Percentiles rank a stretch among this genome's conserved stretches.
Evolutionary conservation across 352 stramenopile species (phyloP).

Genomic region (Globisporangium alternatum): DNA sequence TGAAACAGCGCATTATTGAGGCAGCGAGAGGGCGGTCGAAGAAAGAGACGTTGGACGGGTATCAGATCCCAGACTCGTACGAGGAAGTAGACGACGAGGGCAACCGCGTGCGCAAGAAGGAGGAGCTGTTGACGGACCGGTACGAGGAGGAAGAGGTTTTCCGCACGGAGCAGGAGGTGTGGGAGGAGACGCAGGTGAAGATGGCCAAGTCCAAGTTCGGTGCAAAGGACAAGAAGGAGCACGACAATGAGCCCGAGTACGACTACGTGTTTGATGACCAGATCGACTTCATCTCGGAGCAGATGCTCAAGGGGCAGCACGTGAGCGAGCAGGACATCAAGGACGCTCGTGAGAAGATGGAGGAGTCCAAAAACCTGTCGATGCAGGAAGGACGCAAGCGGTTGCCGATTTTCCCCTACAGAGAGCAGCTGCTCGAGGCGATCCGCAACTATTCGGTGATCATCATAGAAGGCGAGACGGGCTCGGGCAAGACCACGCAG

Average conservation of each 20-base stretch:
- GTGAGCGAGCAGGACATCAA: slow-evolving; percentile 81
- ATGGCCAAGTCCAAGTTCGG: slow-evolving; percentile 71
- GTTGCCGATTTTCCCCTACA: slow-evolving; percentile 97
- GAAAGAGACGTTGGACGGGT: slow-evolving; percentile 75
- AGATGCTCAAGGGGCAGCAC: slow-evolving; percentile 84
- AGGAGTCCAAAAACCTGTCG: slow-evolving; percentile 87
- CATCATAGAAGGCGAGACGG: slow-evolving; percentile 91
- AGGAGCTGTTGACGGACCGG: slow-evolving; percentile 92
- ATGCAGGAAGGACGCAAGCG: slow-evolving; percentile 95
- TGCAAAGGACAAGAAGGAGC: slow-evolving; percentile 61
- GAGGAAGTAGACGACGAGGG: slow-evolving; percentile 91
- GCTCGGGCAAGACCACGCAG: slow-evolving; percentile 98
- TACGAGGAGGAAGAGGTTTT: slow-evolving; percentile 92
- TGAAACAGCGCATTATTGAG: slow-evolving; percentile 91
- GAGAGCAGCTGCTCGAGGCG: slow-evolving; percentile 96
- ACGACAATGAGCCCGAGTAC: slow-evolving; percentile 83
- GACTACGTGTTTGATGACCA: slow-evolving; percentile 98
- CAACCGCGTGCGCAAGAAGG: slow-evolving; percentile 86
- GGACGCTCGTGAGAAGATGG: slow-evolving; percentile 65
- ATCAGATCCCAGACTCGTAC: slow-evolving; percentile 96
- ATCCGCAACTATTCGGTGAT: slow-evolving; percentile 93
- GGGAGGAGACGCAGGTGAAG: slow-evolving; percentile 96
- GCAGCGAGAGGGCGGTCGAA: slow-evolving; percentile 65
- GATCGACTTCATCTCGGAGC: slow-evolving; percentile 98
- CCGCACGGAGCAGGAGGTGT: slow-evolving; percentile 98